Evolutionary conservation across 331 rosid species (phyloP), one percentile per base, ranked within the genome.

Genomic region (Pyrus hybrid): DNA sequence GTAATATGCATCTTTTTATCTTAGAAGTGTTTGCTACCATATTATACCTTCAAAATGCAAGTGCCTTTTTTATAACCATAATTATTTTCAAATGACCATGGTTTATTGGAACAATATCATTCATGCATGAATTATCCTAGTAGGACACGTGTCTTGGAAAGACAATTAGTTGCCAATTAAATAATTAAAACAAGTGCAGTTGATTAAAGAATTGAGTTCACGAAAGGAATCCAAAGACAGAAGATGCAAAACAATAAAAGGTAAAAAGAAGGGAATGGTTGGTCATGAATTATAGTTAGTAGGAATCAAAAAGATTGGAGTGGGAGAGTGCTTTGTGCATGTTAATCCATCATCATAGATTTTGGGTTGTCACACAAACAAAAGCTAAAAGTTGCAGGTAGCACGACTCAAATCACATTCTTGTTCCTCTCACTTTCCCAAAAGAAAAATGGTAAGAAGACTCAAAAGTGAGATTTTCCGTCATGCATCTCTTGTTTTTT

Each of bases 311-410:
- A 33, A 51, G 61, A 71, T 6, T 28, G 70, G 67, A 63, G 58
- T 33, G 66, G 16, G 72, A 54, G 64, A 67, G 57, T 41, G 49
- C 54, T 71, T 76, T 88, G 88, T 73, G 91, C 92, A 81, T 83
- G 88, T 88, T 86, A 82, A 74, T 80, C 77, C 83, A 81, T 86
- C 35, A 88, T 83, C 29, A 23, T 89, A 78, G 81, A 81, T 85
- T 32, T 7, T 16, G 17, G 72, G 81, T 77, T 76, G 84, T 86
- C 86, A 76, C 80, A 32, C 76, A 65, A 68, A 78, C 76, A 80
- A 78, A 22, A 79, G 41, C 28, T 81, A 77, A 79, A 87, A 87
- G 80, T 70, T 45, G 14, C 63, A 76, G 73, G 79, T 68, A 28
- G 21, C 58, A 54, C 63, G 77, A 71, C 58, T 47, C 79, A 73